phyloP scores from a whole-genome alignment of 2,329 filamentous ascomycete genomes.

The Penicillium sp. region DNA sequence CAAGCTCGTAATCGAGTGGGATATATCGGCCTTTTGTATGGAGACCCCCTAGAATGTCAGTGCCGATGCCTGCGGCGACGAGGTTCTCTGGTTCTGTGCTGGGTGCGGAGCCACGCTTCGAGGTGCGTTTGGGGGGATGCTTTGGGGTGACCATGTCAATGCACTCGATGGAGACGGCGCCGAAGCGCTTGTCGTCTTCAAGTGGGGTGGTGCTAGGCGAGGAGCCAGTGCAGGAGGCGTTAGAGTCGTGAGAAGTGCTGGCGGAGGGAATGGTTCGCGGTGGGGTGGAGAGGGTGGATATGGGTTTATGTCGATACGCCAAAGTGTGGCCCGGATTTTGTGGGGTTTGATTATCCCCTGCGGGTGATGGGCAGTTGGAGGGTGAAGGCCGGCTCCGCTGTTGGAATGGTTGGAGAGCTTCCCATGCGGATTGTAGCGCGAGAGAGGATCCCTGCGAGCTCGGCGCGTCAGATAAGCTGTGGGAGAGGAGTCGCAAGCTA shows the following conservation, averaged over 20 bases:
- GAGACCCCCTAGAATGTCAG: constrained; percentile 58
- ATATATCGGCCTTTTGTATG: constrained; percentile 80
- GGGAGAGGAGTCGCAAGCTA: constrained; percentile 55
- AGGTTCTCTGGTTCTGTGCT: constrained; percentile 43
- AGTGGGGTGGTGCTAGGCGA: constrained; percentile 13
- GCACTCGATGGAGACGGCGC: constrained; percentile 72
- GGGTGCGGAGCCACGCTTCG: constrained; percentile 15
- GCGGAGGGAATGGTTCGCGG: not conserved
- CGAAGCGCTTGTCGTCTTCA: constrained; percentile 73
- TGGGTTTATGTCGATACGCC: constrained; percentile 3
- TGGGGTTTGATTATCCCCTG: not conserved
- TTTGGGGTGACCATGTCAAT: constrained; percentile 63
- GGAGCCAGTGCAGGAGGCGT: not conserved
- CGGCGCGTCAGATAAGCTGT: not conserved
- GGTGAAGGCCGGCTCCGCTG: constrained; percentile 21
- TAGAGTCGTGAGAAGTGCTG: not conserved
- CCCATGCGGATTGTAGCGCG: constrained; percentile 35
- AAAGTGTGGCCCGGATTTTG: constrained; percentile 1
- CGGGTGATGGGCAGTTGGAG: constrained; percentile 10
- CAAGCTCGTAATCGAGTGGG: constrained; percentile 66
- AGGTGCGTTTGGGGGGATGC: constrained; percentile 23
- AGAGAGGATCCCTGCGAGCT: constrained; percentile 15
- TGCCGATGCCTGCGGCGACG: constrained; percentile 49
- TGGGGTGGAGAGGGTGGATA: not conserved
- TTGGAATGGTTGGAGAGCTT: constrained; percentile 40